Conservation (phyloP, 371 early-diverging fungal species). For the Rhizomucor miehei region DNA sequence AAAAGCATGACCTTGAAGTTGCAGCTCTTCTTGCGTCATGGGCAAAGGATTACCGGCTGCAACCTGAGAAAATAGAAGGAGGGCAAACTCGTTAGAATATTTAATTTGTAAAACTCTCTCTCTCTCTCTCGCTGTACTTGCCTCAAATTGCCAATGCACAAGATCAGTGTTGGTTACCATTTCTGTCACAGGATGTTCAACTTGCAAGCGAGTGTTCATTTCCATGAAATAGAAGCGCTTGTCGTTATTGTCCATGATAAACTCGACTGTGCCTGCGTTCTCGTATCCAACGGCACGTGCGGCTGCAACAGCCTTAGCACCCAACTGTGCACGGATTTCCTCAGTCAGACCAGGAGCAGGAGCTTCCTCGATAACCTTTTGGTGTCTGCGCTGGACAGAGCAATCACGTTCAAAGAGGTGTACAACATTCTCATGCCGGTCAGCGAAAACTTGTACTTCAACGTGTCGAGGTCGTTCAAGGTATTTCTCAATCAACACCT, state of each 20-base stretch:
- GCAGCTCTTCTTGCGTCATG: slow-evolving; percentile 67
- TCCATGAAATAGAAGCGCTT: slow-evolving; percentile 97
- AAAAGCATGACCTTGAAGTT: slow-evolving; percentile 86
- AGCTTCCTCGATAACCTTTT: slow-evolving; percentile 95
- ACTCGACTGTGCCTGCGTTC: slow-evolving; percentile 97
- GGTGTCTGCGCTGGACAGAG: slow-evolving; percentile 95
- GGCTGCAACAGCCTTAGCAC: slow-evolving; percentile 90
- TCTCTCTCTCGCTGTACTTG: slow-evolving; percentile 12
- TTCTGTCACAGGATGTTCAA: slow-evolving; percentile 98
- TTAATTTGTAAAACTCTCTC: background rate
- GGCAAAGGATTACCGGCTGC: slow-evolving; percentile 86
- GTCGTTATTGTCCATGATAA: slow-evolving; percentile 88
- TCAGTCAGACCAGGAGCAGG: slow-evolving; percentile 71
- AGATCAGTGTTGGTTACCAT: slow-evolving; percentile 93
- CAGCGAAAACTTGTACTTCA: slow-evolving; percentile 97
- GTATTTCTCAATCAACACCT: slow-evolving; percentile 91
- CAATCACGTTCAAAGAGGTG: slow-evolving; percentile 97
- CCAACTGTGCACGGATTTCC: slow-evolving; percentile 74
- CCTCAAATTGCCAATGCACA: slow-evolving; percentile 89
- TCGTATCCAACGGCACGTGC: slow-evolving; percentile 90
- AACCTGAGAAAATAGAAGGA: slow-evolving; percentile 43
- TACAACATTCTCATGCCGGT: slow-evolving; percentile 83
- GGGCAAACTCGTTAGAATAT: background rate
- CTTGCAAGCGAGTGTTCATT: slow-evolving; percentile 95
- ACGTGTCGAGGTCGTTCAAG: slow-evolving; percentile 86